Evolutionary conservation across 345 rosid genomes (phyloP), one percentile per base, ranked within the genome.

Genomic region (Citrus hindsii): DNA sequence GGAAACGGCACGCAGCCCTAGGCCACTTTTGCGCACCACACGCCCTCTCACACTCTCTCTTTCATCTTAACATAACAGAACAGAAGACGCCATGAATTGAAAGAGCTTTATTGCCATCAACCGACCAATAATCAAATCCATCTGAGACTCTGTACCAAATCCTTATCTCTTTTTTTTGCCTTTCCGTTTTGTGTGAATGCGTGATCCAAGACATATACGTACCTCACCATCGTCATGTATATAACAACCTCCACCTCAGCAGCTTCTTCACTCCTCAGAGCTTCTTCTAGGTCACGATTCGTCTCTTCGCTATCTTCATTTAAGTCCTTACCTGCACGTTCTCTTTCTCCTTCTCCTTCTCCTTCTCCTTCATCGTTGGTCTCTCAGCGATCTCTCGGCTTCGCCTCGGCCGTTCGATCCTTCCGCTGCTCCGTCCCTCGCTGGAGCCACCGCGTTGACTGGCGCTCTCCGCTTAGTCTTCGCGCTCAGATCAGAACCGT

Each of bases 391-490:
- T 85, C 95, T 70, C 80, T 89, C 42, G 68, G 87, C 68, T 85
- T 81, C 82, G 77, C 85, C 19, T 72, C 92, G 67, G 87, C 93
- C n/a, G 79, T 68, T 32, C 87, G 94, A 55, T 83, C 90, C 5
- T 69, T 89, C 37, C 83, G 85, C 25, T 79, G 78, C 75, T 90
- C 86, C 12, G 79, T 81, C 2, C 89, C 93, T 35, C 90, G 92
- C 65, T 91, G 98, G 97, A 87, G 93, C 77, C 97, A 91, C 82
- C 87, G 94, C 58, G 84, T 86, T 55, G 91, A 89, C 76, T 91
- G 97, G 76, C 84, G 88, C 63, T 88, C 92, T 42, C 88, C 93
- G 0, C 42, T 86, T 55, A 80, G 93, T 51, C 88, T 89, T 25
- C 93, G 95, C 16, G 77, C 92, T 67, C 94, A 90, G 91, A 86